phyloP scores from a whole-genome alignment of 2,329 filamentous ascomycete species.

The Cyphellophora attinorum region DNA sequence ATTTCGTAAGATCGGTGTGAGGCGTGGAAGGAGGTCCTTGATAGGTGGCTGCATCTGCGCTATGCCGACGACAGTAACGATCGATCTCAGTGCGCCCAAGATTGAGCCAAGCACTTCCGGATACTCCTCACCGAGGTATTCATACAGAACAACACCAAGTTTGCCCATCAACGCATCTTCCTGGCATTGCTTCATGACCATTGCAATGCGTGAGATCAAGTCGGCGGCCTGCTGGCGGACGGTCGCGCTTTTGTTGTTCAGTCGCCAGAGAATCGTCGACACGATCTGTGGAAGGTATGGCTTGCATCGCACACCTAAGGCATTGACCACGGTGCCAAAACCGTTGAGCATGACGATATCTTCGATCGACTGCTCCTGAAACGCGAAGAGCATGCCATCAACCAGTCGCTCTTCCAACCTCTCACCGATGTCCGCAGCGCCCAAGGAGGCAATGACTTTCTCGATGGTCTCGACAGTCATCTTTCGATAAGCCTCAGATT shows the following conservation, averaged over 20 bases:
- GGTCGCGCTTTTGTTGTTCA: constrained; percentile 97
- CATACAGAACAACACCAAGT: constrained; percentile 87
- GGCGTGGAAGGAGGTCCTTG: constrained; percentile 83
- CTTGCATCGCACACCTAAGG: constrained; percentile 86
- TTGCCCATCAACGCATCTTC: constrained; percentile 95
- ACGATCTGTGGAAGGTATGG: constrained; percentile 95
- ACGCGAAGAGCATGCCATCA: constrained; percentile 88
- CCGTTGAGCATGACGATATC: constrained; percentile 95
- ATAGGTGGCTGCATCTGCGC: constrained; percentile 97
- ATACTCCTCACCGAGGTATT: constrained; percentile 97
- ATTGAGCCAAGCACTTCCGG: constrained; percentile 96
- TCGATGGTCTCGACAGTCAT: constrained; percentile 99
- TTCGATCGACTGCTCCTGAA: constrained; percentile 96
- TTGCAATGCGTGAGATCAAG: constrained; percentile 89
- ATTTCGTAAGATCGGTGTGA: constrained; percentile 97
- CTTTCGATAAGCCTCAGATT: constrained; percentile 95
- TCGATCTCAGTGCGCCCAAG: constrained; percentile 84
- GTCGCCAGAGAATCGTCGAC: constrained; percentile 86
- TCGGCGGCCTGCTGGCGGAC: constrained; percentile 96
- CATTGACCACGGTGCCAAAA: constrained; percentile 95
- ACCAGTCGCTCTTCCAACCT: constrained; percentile 87
- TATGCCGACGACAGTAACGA: constrained; percentile 96
- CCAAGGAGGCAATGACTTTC: constrained; percentile 86
- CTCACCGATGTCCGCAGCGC: constrained; percentile 87
- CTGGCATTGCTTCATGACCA: constrained; percentile 98